A percentile compares a stretch with the other conserved stretches of the same genome.
Evolutionary conservation across 1,139 yeast species (phyloP).

Genomic region (Candida sp.): DNA sequence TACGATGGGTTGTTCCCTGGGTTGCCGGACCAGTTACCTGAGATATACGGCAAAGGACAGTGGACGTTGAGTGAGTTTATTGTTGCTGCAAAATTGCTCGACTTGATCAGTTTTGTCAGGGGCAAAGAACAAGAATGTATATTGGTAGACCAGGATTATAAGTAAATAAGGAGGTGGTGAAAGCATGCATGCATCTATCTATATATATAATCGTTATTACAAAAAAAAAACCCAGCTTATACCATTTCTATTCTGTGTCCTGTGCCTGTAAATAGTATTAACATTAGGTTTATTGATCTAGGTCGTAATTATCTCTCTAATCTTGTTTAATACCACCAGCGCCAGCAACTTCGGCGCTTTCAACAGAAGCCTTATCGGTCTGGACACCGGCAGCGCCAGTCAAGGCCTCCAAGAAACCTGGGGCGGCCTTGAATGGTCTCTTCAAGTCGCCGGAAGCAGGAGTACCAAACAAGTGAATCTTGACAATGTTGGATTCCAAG

Average conservation of each 20-base stretch:
- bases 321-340: constrained; percentile 93
- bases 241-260: no score
- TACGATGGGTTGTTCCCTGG: constrained; percentile 62
- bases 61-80: constrained; percentile 69
- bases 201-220: not conserved
- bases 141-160: constrained; percentile 35
- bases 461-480: constrained; percentile 85
- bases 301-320: constrained; percentile 32
- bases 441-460: constrained; percentile 91
- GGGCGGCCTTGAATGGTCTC: constrained; percentile 95
- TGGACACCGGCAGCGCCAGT: constrained; percentile 63
- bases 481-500: constrained; percentile 88
- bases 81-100: constrained; percentile 62
- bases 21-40: constrained; percentile 59
- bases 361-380: constrained; percentile 88
- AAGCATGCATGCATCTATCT: not conserved
- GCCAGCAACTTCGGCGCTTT: constrained; percentile 85
- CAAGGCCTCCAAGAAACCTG: constrained; percentile 75
- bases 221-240: not conserved
- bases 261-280: no score
- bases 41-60: constrained; percentile 59
- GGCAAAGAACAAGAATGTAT: constrained; percentile 65
- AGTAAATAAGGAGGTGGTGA: not conserved
- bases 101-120: constrained; percentile 60
- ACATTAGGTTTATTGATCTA: not conserved